Evolutionary conservation across 2,329 filamentous ascomycete species (phyloP).

Genomic region (Amylocarpus encephaloides): DNA sequence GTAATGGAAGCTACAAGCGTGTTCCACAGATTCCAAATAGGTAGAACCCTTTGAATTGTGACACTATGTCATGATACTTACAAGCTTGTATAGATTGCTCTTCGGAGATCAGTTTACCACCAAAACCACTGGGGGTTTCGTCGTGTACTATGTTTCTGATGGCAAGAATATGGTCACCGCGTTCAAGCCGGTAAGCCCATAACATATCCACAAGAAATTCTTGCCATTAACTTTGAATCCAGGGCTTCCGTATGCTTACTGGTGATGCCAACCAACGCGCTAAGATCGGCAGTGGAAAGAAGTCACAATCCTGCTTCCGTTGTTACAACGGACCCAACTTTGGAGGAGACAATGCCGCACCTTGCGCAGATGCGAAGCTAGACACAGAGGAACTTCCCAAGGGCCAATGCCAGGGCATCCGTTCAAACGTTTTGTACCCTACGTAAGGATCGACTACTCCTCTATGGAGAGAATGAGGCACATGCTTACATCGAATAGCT

Average conservation of each 20-base stretch:
- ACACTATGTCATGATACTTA: background rate
- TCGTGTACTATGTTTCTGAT: slow-evolving; percentile 36
- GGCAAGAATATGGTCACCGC: slow-evolving; percentile 59
- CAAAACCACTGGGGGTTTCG: slow-evolving; percentile 13
- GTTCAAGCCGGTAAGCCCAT: slow-evolving; percentile 42
- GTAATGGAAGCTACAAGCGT: slow-evolving; percentile 48
- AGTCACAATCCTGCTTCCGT: slow-evolving; percentile 55
- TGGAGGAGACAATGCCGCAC: slow-evolving; percentile 39
- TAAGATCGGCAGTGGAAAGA: slow-evolving; percentile 41
- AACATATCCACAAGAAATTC: slow-evolving; percentile 20
- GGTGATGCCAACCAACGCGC: slow-evolving; percentile 60
- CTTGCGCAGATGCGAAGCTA: slow-evolving; percentile 25
- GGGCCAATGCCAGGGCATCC: slow-evolving; percentile 38
- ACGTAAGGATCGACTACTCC: slow-evolving; percentile 8
- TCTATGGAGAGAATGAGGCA: slow-evolving; percentile 34
- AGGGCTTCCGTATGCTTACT: slow-evolving; percentile 73
- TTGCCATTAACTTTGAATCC: slow-evolving; percentile 51
- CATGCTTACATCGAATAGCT: slow-evolving; percentile 41
- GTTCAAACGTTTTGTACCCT: slow-evolving; percentile 51
- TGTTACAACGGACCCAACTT: slow-evolving; percentile 41
- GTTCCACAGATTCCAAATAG: slow-evolving; percentile 60
- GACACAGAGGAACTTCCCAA: slow-evolving; percentile 5
- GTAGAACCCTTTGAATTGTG: slow-evolving; percentile 59
- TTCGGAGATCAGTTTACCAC: slow-evolving; percentile 17
- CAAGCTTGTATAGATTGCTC: slow-evolving; percentile 43